Evolutionary conservation across 805 yeast species (phyloP).

Genomic region (Sungouiozyma ichnusensis): DNA sequence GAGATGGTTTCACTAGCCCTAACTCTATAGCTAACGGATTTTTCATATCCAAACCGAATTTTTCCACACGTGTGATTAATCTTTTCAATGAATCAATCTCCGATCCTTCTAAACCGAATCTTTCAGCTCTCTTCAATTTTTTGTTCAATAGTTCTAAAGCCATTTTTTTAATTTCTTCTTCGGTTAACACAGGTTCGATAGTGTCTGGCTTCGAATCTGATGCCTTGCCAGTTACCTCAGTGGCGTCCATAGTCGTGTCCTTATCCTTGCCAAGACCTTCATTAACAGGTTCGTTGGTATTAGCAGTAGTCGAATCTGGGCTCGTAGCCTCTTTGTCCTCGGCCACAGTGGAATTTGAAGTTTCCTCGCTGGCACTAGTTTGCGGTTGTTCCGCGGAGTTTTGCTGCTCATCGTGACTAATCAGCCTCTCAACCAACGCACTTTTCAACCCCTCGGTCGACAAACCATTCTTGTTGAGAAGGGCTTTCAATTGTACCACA

Average conservation of each 20-base stretch:
- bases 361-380: slow-evolving; percentile 1
- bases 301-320: background rate
- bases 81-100: slow-evolving; percentile 57
- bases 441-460: slow-evolving; percentile 70
- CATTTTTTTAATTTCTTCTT: slow-evolving; percentile 60
- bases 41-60: slow-evolving; percentile 69
- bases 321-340: slow-evolving; percentile 1
- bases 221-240: background rate
- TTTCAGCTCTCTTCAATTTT: slow-evolving; percentile 62
- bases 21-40: slow-evolving; percentile 59
- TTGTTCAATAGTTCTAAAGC: slow-evolving; percentile 59
- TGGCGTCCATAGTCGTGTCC: background rate
- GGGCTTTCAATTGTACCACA: slow-evolving; percentile 76
- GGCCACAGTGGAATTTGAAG: no score
- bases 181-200: slow-evolving; percentile 30
- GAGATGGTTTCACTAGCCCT: slow-evolving; percentile 36
- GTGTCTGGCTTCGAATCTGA: no score
- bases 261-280: background rate
- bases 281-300: background rate
- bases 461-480: slow-evolving; percentile 56
- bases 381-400: slow-evolving; percentile 6
- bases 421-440: slow-evolving; percentile 55
- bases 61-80: slow-evolving; percentile 40
- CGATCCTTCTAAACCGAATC: slow-evolving; percentile 60
- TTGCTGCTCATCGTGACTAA: slow-evolving; percentile 8